Percentiles rank a stretch among this genome's conserved stretches.
Evolutionary conservation across 2,329 filamentous ascomycete genomes (phyloP).

Genomic region (Amylocarpus encephaloides): DNA sequence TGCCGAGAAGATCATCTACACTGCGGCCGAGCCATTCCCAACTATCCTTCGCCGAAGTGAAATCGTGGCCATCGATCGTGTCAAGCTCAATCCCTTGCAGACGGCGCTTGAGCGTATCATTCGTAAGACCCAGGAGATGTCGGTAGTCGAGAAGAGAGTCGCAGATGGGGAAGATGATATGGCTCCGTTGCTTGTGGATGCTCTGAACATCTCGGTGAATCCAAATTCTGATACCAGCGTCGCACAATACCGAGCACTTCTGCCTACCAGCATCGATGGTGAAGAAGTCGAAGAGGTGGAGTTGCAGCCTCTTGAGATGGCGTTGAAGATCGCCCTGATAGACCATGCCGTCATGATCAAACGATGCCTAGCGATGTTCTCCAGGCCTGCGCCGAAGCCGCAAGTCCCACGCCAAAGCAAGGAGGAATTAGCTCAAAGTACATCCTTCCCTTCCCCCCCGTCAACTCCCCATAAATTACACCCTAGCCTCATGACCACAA

Average conservation of each 20-base stretch:
- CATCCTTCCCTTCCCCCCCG: not conserved
- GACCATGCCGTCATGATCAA: conserved; percentile 88
- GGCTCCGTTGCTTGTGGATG: conserved; percentile 64
- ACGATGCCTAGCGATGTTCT: conserved; percentile 67
- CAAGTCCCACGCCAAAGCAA: conserved; percentile 46
- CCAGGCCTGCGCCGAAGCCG: conserved; percentile 48
- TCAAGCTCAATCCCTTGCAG: conserved; percentile 64
- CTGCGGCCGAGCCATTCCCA: conserved; percentile 79
- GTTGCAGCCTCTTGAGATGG: conserved; percentile 60
- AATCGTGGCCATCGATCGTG: conserved; percentile 61
- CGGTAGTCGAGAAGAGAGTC: conserved; percentile 66
- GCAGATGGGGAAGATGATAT: conserved; percentile 65
- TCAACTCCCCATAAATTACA: conserved; percentile 6
- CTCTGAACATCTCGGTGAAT: conserved; percentile 71
- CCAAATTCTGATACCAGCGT: conserved; percentile 69
- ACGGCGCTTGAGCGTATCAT: conserved; percentile 87
- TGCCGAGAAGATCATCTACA: conserved; percentile 79
- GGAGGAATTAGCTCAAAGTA: conserved; percentile 59
- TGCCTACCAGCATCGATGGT: conserved; percentile 45
- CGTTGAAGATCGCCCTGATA: conserved; percentile 76
- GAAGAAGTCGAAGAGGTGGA: conserved; percentile 44
- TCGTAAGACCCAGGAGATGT: conserved; percentile 83
- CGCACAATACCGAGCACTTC: conserved; percentile 66
- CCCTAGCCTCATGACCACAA: conserved; percentile 1
- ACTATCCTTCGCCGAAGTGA: conserved; percentile 86